Base-by-base conservation (phyloP, 306 rosid species). In the Cicer cuneatum region DNA sequence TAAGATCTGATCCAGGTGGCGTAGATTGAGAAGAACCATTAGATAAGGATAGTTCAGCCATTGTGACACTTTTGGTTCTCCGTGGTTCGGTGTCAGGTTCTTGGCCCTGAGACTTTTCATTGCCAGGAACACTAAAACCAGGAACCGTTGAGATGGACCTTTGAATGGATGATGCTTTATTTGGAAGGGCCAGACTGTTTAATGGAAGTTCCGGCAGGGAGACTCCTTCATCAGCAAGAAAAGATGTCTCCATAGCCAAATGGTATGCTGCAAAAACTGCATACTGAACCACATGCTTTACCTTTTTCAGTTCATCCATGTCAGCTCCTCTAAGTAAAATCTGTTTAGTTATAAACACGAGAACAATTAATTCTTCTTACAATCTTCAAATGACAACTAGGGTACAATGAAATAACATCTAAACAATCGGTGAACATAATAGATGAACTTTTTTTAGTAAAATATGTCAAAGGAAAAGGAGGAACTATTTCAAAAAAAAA, bases 201-300 rank as follows among this genome's bases (percentile, higher is more conserved):
- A 90, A 80, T 14, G 92, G 96, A 73, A 92, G 80, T 78, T 90
- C 99, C 21, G 99, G 99, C 76, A 95, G 66, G 66, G 96, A 84
- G 68, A 93, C 99, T 75, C 99, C 98, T 87, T 95, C 99, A 43
- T 95, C 98, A 43, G 99, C 99, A 73, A 95, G 99, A 83, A 95
- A 95, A 71, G 97, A 95, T 53, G 97, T 92, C 90, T 95, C 99
- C 86, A 95, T 16, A 74, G 97, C 98, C 85, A 95, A 90, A 81
- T 95, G 98, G 87, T 92, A 95, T 24, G 99, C 99, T 35, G 99
- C 99, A 80, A 95, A 95, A 82, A 92, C 84, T 81, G 93, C 98
- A 84, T 90, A 92, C 84, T 95, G 99, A 85, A 95, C 78, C 69
- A 92, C 99, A 74, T 92, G 98, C 79, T 95, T 95, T 69, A 92